phyloP scores from a whole-genome alignment of 139 green algal genomes.

The Astrephomene gubernaculifera region DNA sequence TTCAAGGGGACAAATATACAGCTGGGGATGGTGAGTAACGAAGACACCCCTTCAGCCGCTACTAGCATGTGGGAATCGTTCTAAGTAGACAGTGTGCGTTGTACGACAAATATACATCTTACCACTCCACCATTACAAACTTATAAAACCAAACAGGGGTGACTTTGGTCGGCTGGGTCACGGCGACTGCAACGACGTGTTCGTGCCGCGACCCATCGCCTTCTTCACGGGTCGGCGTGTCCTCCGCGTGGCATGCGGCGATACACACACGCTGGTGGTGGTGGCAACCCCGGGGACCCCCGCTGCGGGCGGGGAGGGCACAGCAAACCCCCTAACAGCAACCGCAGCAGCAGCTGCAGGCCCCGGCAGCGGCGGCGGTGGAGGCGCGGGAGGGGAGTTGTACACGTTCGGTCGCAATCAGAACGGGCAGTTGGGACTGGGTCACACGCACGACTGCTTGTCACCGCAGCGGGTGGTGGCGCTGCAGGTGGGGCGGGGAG shows the following conservation, averaged over 20 bases:
- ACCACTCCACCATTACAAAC: too few relatives aligned
- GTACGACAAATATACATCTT: too few relatives aligned
- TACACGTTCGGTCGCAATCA: constrained; percentile 82
- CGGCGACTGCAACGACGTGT: constrained; percentile 81
- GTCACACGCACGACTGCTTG: constrained; percentile 72
- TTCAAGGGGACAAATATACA: constrained; percentile 69
- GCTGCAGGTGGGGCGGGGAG: constrained; percentile 61
- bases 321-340: too few relatives aligned
- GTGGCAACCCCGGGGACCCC: too few relatives aligned
- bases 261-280: constrained; percentile 90
- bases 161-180: constrained; percentile 93
- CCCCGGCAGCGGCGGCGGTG: too few relatives aligned
- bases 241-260: constrained; percentile 80
- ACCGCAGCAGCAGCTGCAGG: too few relatives aligned
- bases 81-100: too few relatives aligned
- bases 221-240: constrained; percentile 65
- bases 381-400: constrained; percentile 68
- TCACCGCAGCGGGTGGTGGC: constrained; percentile 64
- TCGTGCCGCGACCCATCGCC: constrained; percentile 78
- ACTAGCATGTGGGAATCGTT: too few relatives aligned
- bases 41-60: too few relatives aligned
- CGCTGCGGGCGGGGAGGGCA: too few relatives aligned
- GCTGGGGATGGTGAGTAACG: constrained; percentile 88
- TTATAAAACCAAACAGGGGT: too few relatives aligned
- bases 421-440: constrained; percentile 91